Base-by-base conservation (phyloP, 192 early-diverging fungal species). In the Paraglomus occultum region DNA sequence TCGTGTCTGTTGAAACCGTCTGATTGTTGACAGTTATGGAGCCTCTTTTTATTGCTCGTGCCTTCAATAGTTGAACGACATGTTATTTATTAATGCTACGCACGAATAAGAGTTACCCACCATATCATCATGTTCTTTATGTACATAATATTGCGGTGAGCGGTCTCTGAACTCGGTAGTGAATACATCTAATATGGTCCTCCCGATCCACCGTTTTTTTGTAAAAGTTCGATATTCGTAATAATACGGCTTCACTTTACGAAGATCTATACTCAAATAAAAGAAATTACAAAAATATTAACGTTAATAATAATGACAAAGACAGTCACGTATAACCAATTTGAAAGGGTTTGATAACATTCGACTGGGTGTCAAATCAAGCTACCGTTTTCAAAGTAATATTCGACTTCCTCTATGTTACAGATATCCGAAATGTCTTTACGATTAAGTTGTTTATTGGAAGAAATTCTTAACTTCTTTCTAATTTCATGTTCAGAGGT, bases 161-260 rank as follows among this genome's bases (percentile, higher is more conserved):
- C 91, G 87, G 79, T 95, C 95, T 47, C 93, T 85, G 73, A 99
- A 99, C 76, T 99, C 97, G 10, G 80, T 84, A 72, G 73, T 67
- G 66, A 97, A 96, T 10, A 96, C 84, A 18, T 94, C 88, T n/a
- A 89, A 76, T n/a, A 99, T 55, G 0, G 77, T 75, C 8, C 86
- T 82, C 9, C 86, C 86, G 5, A 91, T 69, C 97, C 97, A 99
- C 9, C 97, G 86, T 14, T 91, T 91, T 75, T 97, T 97, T 20
- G 91, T 91, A 74, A 88, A 91, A 0, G 91, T 89, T 62, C 87
- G 72, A 71, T 91, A 95, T 47, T 85, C 81, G 71, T 85, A 93
- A 72, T 82, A 87, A 75, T 97, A 99, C 1, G 96, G 96, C 42
- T 77, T 73, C 8, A 99, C 90, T 73, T 90, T 92, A 40, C 92